A percentile compares a stretch with the other conserved stretches of the same genome.
Evolutionary conservation across 768 basidiomycete species (phyloP).

Genomic region (Holtermannia corniformis): DNA sequence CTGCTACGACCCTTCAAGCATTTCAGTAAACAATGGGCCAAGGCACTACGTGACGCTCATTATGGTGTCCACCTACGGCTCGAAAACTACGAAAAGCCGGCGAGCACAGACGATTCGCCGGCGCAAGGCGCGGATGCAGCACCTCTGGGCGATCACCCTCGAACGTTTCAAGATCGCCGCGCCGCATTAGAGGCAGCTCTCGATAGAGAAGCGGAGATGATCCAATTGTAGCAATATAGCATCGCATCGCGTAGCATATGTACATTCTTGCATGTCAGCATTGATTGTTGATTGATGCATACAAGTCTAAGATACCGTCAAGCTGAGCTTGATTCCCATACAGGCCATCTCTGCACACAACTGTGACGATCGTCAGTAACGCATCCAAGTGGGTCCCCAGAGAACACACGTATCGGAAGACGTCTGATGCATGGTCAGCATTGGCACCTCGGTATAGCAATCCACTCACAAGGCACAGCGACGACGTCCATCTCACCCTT

Average conservation of each 20-base stretch:
- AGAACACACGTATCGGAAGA: slow-evolving; percentile 36
- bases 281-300: background rate
- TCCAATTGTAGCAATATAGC: too few species aligned
- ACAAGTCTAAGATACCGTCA: slow-evolving; percentile 54
- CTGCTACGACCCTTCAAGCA: too few species aligned
- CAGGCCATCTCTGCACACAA: slow-evolving; percentile 73
- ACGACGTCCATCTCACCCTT: slow-evolving; percentile 71
- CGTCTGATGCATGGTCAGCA: slow-evolving; percentile 15
- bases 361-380: slow-evolving; percentile 7
- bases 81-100: background rate
- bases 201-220: too few species aligned
- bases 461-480: slow-evolving; percentile 77
- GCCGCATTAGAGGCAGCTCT: too few species aligned
- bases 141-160: too few species aligned
- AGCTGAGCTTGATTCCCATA: slow-evolving; percentile 88
- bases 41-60: background rate
- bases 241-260: background rate
- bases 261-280: background rate
- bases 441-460: slow-evolving; percentile 1
- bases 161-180: too few species aligned
- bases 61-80: background rate
- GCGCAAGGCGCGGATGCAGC: too few species aligned
- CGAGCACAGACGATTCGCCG: too few species aligned
- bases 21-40: background rate
- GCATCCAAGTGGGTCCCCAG: background rate